Base-by-base conservation (phyloP, 177 flowering plant species). In the Tripterygium wilfordii region DNA sequence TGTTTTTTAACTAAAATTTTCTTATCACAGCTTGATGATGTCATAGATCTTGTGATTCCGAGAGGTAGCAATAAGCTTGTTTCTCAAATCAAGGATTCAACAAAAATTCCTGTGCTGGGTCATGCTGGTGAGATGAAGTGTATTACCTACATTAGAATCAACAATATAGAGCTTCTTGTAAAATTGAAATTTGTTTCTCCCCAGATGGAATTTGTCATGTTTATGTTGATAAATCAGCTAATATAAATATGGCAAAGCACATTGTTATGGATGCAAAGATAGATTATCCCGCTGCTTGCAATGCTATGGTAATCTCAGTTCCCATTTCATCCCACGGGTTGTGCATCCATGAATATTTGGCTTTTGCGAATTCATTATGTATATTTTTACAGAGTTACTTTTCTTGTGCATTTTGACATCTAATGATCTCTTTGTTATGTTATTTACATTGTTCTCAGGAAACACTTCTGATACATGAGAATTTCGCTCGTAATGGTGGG, bases 11-110 rank as follows among this genome's bases (percentile, higher is more conserved):
- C n/a, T n/a, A n/a, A n/a, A n/a, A n/a, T n/a, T n/a, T n/a, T n/a
- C n/a, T n/a, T n/a, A n/a, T n/a, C n/a, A n/a, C 80, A 94, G 99
- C 88, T 83, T 67, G 99, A 94, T 77, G 97, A 94, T 73, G 97
- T 94, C 18, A 90, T 94, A 51, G 99, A 94, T 76, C 95, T 94
- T 27, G 99, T 94, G 51, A 89, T 94, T 54, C 99, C 99, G 46
- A 86, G 99, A 67, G 99, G 99, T 57, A 94, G 97, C 77, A 94
- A 94, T 59, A 85, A 76, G 65, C 95, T 89, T 56, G 99, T 94
- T 62, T 67, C 95, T 58, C 90, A 94, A 63, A 87, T 94, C 40
- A 90, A 87, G 72, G 75, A 67, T 32, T 77, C 86, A 37, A 94
- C 97, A 16, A 94, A 87, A 77, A 94, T 94, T 66, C 97, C 99